phyloP scores from a whole-genome alignment of 345 rosid genomes.

The Gossypium rotundifolium region DNA sequence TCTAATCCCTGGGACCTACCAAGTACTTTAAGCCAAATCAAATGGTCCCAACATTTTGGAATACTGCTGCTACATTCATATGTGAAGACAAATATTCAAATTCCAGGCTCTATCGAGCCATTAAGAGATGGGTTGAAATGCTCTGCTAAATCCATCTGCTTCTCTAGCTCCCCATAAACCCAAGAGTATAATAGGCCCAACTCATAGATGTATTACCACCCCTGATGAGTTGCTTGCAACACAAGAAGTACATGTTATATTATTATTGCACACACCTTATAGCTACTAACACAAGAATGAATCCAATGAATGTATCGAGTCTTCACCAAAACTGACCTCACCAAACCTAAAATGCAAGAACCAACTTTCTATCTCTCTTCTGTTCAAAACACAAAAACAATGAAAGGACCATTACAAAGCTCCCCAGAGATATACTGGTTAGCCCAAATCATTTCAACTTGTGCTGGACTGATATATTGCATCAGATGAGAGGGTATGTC shows the following conservation, averaged over 20 bases:
- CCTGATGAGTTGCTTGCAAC: neutral
- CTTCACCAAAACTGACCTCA: conserved; percentile 34
- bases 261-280: conserved; percentile 28
- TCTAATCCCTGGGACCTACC: too few relatives aligned
- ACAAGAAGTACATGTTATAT: conserved; percentile 24
- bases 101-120: too few relatives aligned
- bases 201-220: too few relatives aligned
- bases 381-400: conserved; percentile 10
- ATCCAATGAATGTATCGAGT: conserved; percentile 45
- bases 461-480: conserved; percentile 21
- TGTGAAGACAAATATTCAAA: too few relatives aligned
- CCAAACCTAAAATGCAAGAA: conserved; percentile 26
- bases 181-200: too few relatives aligned
- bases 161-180: too few relatives aligned
- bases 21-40: too few relatives aligned
- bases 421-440: conserved; percentile 49
- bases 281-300: conserved; percentile 47
- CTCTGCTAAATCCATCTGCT: too few relatives aligned
- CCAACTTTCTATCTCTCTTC: conserved; percentile 19
- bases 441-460: conserved; percentile 34
- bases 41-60: too few relatives aligned
- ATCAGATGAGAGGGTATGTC: conserved; percentile 15
- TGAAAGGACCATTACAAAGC: conserved; percentile 26
- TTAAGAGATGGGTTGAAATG: too few relatives aligned
- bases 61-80: too few relatives aligned